phyloP scores from a whole-genome alignment of 2,329 filamentous ascomycete species.

The Tolypocladium pustulatum region DNA sequence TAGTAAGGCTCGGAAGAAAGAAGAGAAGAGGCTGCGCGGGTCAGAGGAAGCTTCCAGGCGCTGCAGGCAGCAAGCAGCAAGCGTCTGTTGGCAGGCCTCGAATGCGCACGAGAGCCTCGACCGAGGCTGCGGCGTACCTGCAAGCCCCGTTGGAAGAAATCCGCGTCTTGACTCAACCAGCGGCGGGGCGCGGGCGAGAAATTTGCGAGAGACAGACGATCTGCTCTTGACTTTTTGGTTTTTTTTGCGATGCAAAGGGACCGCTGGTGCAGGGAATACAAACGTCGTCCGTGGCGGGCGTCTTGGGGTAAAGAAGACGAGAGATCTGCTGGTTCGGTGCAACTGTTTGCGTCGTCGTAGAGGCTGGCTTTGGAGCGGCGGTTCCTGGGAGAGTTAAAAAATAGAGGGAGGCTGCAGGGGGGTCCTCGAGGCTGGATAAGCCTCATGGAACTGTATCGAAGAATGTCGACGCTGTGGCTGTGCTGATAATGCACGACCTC shows the following conservation, averaged over 20 bases:
- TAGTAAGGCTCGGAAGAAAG: background rate
- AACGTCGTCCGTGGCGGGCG: background rate
- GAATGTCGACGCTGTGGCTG: conserved; percentile 29
- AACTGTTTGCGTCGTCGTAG: background rate
- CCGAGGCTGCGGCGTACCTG: conserved; percentile 1
- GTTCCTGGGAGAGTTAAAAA: conserved; percentile 15
- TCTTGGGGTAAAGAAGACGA: background rate
- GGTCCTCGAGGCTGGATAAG: conserved; percentile 17
- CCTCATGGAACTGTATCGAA: conserved; percentile 33
- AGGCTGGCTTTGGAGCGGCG: conserved; percentile 3
- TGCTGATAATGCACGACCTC: conserved; percentile 12
- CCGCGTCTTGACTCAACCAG: background rate
- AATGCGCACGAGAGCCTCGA: background rate
- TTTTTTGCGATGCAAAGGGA: background rate
- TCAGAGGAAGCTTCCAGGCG: conserved; percentile 2
- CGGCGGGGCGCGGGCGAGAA: conserved; percentile 2
- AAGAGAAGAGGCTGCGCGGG: background rate
- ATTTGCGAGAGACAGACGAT: background rate
- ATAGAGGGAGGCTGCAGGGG: conserved; percentile 19
- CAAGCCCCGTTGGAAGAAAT: background rate
- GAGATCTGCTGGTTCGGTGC: background rate
- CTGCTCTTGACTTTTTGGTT: no score
- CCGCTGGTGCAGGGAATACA: background rate
- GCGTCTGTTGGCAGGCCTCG: background rate
- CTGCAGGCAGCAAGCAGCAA: background rate